Evolutionary conservation across 441 rosid species (phyloP).

Genomic region (Adansonia grandidieri): DNA sequence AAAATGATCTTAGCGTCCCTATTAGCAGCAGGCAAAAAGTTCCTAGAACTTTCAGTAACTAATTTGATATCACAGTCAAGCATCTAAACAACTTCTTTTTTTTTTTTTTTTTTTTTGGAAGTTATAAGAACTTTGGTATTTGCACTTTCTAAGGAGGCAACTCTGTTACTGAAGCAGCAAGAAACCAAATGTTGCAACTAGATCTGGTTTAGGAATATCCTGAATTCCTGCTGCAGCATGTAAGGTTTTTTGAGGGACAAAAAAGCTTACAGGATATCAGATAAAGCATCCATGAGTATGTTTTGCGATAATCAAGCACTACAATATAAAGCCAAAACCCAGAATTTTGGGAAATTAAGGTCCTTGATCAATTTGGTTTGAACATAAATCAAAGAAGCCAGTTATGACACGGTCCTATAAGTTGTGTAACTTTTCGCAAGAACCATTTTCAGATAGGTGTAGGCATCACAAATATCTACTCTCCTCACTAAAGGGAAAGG

Average conservation of each 20-base stretch:
- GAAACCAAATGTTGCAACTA: not conserved
- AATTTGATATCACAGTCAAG: not conserved
- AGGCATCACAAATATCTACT: not conserved
- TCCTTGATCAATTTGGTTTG: not conserved
- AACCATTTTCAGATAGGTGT: not conserved
- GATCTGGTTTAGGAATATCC: slow-evolving; percentile 4
- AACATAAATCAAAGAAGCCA: slow-evolving; percentile 7
- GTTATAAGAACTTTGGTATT: not conserved
- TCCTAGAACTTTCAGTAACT: not conserved
- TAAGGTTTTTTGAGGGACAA: not conserved
- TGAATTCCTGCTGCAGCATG: slow-evolving; percentile 15
- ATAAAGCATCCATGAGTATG: not conserved
- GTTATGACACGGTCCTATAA: not conserved
- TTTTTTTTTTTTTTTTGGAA: not conserved
- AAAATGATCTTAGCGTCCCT: not conserved
- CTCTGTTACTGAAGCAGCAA: not conserved
- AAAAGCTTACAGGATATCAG: not conserved
- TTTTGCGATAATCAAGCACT: not conserved
- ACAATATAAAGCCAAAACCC: slow-evolving; percentile 10
- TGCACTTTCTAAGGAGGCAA: not conserved
- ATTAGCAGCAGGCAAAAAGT: not conserved
- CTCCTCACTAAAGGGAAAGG: not conserved
- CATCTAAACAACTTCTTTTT: not conserved
- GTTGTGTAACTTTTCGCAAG: not conserved
- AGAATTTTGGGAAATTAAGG: slow-evolving; percentile 2